These are phyloP conservation scores for Nigrospora sphaerica DNA, from an alignment of 2,329 filamentous ascomycete genomes.

Conservation along the genomic window DNA sequence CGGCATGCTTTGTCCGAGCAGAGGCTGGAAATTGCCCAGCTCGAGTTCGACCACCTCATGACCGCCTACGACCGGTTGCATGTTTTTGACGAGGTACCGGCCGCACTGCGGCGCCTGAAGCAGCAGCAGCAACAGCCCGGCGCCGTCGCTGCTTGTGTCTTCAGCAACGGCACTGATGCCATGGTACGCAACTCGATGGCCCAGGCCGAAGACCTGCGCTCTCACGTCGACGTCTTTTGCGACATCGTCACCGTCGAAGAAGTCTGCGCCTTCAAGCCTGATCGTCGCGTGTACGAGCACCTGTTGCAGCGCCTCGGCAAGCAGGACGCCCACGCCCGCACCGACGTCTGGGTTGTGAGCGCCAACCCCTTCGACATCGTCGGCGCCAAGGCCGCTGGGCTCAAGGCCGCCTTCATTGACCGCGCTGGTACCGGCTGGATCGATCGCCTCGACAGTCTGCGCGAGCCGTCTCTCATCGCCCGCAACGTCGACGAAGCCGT, in stretches of 20 bases:
- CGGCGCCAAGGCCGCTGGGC: conserved; percentile 53
- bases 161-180: conserved; percentile 60
- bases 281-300: conserved; percentile 53
- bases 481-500: conserved; percentile 52
- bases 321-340: conserved; percentile 25
- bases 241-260: conserved; percentile 56
- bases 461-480: conserved; percentile 46
- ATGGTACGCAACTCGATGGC: conserved; percentile 58
- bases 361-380: conserved; percentile 69
- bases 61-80: conserved; percentile 56
- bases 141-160: conserved; percentile 49
- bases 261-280: conserved; percentile 57
- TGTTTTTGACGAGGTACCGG: conserved; percentile 56
- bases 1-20: conserved; percentile 57
- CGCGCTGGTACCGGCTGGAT: conserved; percentile 55
- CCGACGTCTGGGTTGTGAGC: conserved; percentile 60
- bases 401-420: conserved; percentile 63
- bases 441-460: conserved; percentile 47
- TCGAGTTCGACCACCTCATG: conserved; percentile 47
- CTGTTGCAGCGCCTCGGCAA: conserved; percentile 44
- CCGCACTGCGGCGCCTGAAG: conserved; percentile 41
- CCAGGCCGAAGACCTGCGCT: conserved; percentile 46
- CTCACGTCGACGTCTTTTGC: conserved; percentile 39
- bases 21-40: conserved; percentile 32
- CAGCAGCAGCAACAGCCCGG: conserved; percentile 13